These are phyloP conservation scores for Podaxis sp. DNA, from an alignment of 768 basidiomycete genomes.

Conservation along the genomic window DNA sequence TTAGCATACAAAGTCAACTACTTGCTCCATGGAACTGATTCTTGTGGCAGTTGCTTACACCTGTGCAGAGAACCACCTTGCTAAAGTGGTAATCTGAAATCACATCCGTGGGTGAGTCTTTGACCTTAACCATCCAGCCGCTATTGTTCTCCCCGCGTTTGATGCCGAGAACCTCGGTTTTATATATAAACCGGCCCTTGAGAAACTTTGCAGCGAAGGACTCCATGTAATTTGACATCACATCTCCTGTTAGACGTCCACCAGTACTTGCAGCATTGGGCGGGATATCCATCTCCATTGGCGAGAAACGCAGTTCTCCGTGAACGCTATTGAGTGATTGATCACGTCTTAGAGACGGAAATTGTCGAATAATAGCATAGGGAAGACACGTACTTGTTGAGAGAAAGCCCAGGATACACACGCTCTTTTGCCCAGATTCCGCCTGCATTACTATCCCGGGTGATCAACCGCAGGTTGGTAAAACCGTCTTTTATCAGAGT, in stretches of 20 bases:
- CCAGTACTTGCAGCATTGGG: constrained; percentile 24
- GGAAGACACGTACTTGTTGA: constrained; percentile 47
- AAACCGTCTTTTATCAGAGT: constrained; percentile 54
- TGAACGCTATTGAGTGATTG: constrained; percentile 39
- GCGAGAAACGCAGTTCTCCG: constrained; percentile 54
- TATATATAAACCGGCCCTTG: constrained; percentile 17
- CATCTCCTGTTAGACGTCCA: constrained; percentile 44
- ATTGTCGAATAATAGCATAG: neutral
- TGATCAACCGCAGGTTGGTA: constrained; percentile 42
- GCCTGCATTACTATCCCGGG: constrained; percentile 45
- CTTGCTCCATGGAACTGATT: neutral
- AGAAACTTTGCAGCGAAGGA: constrained; percentile 42
- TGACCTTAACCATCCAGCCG: constrained; percentile 47
- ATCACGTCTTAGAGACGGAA: neutral
- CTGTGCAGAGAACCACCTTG: constrained; percentile 10
- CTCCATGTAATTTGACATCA: constrained; percentile 49
- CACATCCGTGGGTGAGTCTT: constrained; percentile 22
- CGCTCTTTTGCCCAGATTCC: constrained; percentile 51
- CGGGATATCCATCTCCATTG: constrained; percentile 44
- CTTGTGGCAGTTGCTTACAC: constrained; percentile 23
- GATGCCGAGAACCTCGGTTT: constrained; percentile 48
- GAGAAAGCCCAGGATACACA: constrained; percentile 46
- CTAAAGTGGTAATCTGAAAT: constrained; percentile 10
- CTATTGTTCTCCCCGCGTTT: constrained; percentile 24
- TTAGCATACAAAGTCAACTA: neutral